Base-by-base conservation (phyloP, 768 basidiomycete species). In the Auriscalpium microsporum region DNA sequence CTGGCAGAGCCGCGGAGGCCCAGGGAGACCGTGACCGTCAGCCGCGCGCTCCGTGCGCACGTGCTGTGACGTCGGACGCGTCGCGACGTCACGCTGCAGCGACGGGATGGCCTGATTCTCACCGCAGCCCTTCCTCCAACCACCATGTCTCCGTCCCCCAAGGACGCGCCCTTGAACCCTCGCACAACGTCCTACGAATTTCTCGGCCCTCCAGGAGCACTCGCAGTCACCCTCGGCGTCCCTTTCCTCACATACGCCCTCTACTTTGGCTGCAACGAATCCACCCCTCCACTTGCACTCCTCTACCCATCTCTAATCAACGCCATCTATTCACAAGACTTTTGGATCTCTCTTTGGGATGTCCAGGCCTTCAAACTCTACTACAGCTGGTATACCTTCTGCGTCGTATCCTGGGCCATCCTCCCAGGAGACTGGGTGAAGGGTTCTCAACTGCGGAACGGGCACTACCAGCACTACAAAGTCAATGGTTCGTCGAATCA, bases 371-470 rank as follows among this genome's bases (percentile, higher is more conserved):
- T 80, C 2, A 62, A 82, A 19, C 77, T 87, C 14, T 98, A 97
- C 72, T 67, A 87, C 44, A 90, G 69, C 0, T 99, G 95, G 94
- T 97, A 96, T 70, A 72, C 80, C n/a, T 98, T 87, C 69, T 86
- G 82, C 60, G 79, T 97, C 48, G 70, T 81, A 2, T 78, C 89
- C 3, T 97, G 94, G 94, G 75, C 73, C 5, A 63, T 92, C 49
- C 72, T 98, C 11, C 96, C 82, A 16, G 82, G 81, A 4, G 70
- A 71, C 60, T 71, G 71, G 71, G 63, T 70, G 10, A 64, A 68
- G 53, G 71, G 71, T n/a, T 60, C 54, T 47, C 59, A 35, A 8
- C 69, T 95, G 62, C 78, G 96, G 47, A 84, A 82, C 44, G 94
- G 94, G 0, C 75, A 74, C 53, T 84, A 78, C 65, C 85, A 88